Base-by-base conservation (phyloP, 1,284 basidiomycete species). In the Chondrostereum purpureum region DNA sequence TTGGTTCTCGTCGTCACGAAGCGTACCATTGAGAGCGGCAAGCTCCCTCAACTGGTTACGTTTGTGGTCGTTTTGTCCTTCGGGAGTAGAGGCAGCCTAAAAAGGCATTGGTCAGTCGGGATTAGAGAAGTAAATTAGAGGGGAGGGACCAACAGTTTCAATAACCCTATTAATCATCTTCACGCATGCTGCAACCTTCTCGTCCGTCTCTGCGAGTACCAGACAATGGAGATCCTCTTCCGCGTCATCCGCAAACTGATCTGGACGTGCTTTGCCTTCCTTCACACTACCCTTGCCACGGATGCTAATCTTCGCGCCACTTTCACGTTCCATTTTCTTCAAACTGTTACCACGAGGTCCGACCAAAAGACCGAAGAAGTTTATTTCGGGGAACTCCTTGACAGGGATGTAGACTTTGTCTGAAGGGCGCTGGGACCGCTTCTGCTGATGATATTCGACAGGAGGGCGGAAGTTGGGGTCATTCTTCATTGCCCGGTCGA, bases 351-450 rank as follows among this genome's bases (percentile, higher is more conserved):
- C 96, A 58, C 96, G 88, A 57, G 96, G 96, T 34, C 96, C 96
- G 51, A 99, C 95, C 49, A 99, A 80, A 49, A 99, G 74, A 58
- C 96, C 96, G 58, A 99, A 99, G 68, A 99, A 99, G 67, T 99
- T 99, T 75, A 99, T 99, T 68, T 99, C 95, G 3, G 96, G 96
- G 60, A 99, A 99, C 68, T 99, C 96, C 64, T 99, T 97, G 59
- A 98, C 92, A 20, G 96, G 96, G 51, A 99, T 94, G 63, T 98
- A 99, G 48, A 99, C 95, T 68, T 99, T 99, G 50, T 99, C 96
- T 39, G 87, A 88, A 12, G 93, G 92, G 42, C 92, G 81, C 49
- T 90, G 87, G 31, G 88, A 90, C 40, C 90, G 84, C 62, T 93
- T 92, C 59, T 92, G 88, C 63, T 94, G 92, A 50, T 96, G 90